Evolutionary conservation across 2,329 filamentous ascomycete species (phyloP).

Genomic region (Claviceps sp.): DNA sequence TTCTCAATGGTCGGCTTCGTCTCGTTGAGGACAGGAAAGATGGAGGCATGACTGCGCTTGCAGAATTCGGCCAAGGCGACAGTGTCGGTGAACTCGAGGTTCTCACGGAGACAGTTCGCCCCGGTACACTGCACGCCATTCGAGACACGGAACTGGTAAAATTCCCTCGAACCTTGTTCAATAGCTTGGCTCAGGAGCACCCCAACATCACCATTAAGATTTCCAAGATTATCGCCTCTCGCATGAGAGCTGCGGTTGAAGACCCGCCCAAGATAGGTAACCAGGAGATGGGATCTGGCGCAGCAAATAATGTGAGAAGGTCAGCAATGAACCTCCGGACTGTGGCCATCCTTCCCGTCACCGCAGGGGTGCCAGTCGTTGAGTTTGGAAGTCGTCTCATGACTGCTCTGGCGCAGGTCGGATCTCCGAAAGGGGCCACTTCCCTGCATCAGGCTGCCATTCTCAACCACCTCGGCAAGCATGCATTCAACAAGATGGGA

Average conservation of each 20-base stretch:
- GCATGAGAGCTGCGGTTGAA: constrained; percentile 82
- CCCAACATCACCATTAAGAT: constrained; percentile 98
- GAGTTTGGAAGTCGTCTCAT: constrained; percentile 87
- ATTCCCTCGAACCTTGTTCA: constrained; percentile 90
- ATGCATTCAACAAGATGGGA: constrained; percentile 95
- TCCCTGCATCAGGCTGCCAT: constrained; percentile 90
- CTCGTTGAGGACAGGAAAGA: constrained; percentile 71
- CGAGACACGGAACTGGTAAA: constrained; percentile 93
- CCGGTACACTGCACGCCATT: constrained; percentile 87
- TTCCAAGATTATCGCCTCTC: constrained; percentile 91
- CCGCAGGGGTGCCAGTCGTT: constrained; percentile 79
- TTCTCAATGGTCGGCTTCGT: constrained; percentile 82
- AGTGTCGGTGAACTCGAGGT: constrained; percentile 96
- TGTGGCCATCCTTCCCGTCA: constrained; percentile 82
- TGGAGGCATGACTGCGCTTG: constrained; percentile 71
- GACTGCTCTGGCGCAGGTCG: constrained; percentile 78
- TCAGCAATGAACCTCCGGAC: constrained; percentile 89
- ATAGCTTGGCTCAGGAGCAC: constrained; percentile 92
- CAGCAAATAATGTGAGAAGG: constrained; percentile 43
- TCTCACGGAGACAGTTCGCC: constrained; percentile 82
- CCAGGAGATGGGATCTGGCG: constrained; percentile 49
- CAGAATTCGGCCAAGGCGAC: constrained; percentile 92
- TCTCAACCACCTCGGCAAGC: constrained; percentile 83
- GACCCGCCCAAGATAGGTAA: constrained; percentile 56
- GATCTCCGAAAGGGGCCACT: constrained; percentile 77